These are phyloP conservation scores for Colletotrichum cereale DNA, from an alignment of 2,329 filamentous ascomycete genomes.

Conservation along the genomic window DNA sequence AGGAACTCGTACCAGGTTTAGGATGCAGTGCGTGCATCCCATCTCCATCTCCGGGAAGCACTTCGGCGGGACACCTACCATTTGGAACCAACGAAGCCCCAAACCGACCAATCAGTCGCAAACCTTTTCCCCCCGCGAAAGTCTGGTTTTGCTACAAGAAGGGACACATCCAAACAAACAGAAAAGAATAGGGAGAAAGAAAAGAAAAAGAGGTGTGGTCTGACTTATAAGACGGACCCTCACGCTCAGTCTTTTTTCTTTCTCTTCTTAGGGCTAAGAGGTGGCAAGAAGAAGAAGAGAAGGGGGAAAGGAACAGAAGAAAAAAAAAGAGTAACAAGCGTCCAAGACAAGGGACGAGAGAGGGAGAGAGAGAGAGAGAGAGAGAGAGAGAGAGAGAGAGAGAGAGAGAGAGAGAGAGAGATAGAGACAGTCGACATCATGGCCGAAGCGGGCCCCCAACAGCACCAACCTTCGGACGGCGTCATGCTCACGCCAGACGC, in stretches of 20 bases:
- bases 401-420: background rate
- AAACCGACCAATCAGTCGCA: background rate
- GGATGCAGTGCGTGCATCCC: background rate
- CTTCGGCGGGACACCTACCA: background rate
- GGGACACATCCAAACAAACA: background rate
- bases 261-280: no score
- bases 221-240: background rate
- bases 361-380: background rate
- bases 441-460: conserved; percentile 7
- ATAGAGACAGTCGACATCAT: conserved; percentile 15
- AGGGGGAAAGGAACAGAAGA: no score
- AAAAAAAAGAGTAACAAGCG: background rate
- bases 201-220: no score
- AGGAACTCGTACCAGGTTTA: conserved; percentile 4
- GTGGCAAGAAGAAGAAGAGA: no score
- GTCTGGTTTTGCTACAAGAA: background rate
- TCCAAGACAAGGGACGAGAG: no score
- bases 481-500: conserved; percentile 20
- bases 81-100: background rate
- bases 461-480: conserved; percentile 9
- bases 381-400: background rate
- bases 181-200: no score
- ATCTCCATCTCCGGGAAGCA: conserved; percentile 20
- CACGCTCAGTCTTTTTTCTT: background rate
- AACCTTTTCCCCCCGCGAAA: background rate